A percentile compares a stretch with the other conserved stretches of the same genome.
Evolutionary conservation across 345 rosid species (phyloP).

Genomic region (rapeseed (Brassica napus)): DNA sequence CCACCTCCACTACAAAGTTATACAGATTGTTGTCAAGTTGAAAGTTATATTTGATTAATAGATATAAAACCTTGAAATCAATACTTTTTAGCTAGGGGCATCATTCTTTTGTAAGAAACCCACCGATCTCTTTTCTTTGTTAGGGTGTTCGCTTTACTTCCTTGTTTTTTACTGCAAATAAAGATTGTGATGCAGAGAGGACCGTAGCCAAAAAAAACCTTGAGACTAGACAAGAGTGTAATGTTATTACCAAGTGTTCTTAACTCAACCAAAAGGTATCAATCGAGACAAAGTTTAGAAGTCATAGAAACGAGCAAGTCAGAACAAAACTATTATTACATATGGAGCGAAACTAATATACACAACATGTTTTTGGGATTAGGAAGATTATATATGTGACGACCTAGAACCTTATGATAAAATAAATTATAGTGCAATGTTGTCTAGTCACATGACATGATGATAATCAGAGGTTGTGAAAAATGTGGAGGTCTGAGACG

Average conservation of each 20-base stretch:
- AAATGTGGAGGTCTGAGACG: background rate
- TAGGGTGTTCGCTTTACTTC: background rate
- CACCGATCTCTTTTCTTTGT: background rate
- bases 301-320: background rate
- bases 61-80: background rate
- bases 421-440: background rate
- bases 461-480: background rate
- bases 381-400: background rate
- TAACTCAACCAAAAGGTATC: background rate
- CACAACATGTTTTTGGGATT: background rate
- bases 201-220: background rate
- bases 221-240: background rate
- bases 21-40: background rate
- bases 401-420: background rate
- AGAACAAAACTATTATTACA: background rate
- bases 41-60: background rate
- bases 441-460: background rate
- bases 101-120: background rate
- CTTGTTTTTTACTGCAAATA: background rate
- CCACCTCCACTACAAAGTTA: constrained; percentile 25
- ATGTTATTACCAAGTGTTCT: background rate
- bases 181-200: background rate
- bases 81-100: background rate
- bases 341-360: background rate
- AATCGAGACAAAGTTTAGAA: background rate